These are phyloP conservation scores for Kluyveromyces siamensis DNA, from an alignment of 805 yeast genomes.

Conservation along the genomic window DNA sequence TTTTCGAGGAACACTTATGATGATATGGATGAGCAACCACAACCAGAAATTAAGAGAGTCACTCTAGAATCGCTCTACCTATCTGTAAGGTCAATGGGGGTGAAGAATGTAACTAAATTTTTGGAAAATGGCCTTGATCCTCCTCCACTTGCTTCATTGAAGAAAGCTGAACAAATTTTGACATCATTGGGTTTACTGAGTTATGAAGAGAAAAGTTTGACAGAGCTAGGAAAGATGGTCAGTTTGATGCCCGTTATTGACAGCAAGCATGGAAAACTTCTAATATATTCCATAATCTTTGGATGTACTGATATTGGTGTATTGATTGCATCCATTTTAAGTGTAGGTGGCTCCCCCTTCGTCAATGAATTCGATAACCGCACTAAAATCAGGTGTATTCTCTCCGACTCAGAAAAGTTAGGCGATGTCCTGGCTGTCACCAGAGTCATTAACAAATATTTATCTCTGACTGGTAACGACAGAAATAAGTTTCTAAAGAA, in stretches of 20 bases:
- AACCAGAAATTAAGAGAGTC: slow-evolving; percentile 83
- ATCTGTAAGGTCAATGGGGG: slow-evolving; percentile 83
- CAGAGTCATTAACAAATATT: slow-evolving; percentile 50
- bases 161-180: slow-evolving; percentile 38
- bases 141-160: slow-evolving; percentile 40
- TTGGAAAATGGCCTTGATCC: slow-evolving; percentile 73
- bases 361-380: slow-evolving; percentile 51
- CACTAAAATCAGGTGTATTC: slow-evolving; percentile 47
- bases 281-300: slow-evolving; percentile 72
- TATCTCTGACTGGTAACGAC: slow-evolving; percentile 13
- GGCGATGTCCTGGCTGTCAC: slow-evolving; percentile 75
- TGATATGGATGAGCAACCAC: slow-evolving; percentile 60
- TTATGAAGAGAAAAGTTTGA: slow-evolving; percentile 37
- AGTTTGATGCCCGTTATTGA: slow-evolving; percentile 79
- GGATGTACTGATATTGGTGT: slow-evolving; percentile 72
- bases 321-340: slow-evolving; percentile 70
- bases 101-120: slow-evolving; percentile 60
- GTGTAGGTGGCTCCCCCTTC: slow-evolving; percentile 64
- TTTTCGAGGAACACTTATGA: slow-evolving; percentile 57
- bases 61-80: slow-evolving; percentile 76
- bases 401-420: slow-evolving; percentile 22
- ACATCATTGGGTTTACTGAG: slow-evolving; percentile 66
- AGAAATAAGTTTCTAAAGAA: slow-evolving; percentile 42
- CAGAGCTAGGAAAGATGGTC: slow-evolving; percentile 72
- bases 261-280: slow-evolving; percentile 71